Percentiles rank a stretch among this genome's conserved stretches.
phyloP scores from a whole-genome alignment of 768 basidiomycete genomes.

The Mrakia frigida region DNA sequence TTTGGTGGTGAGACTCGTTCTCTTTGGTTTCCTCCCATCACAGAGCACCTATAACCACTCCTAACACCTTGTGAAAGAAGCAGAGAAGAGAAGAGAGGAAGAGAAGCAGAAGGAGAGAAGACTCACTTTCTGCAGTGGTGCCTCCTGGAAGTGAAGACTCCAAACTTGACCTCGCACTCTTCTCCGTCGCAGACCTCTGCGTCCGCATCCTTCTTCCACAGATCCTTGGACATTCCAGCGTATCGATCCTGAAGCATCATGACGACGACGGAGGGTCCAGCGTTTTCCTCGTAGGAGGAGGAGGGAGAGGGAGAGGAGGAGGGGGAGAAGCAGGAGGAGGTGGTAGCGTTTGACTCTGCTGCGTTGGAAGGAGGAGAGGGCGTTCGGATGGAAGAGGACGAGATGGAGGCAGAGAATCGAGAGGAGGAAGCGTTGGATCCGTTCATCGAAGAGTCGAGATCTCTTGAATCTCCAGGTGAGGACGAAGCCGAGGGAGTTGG shows the following conservation, averaged over 20 bases:
- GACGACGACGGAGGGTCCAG: constrained; percentile 6
- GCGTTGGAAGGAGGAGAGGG: constrained; percentile 20
- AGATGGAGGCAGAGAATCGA: neutral
- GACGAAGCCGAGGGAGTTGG: neutral
- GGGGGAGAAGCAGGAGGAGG: neutral
- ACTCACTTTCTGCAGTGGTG: constrained; percentile 32
- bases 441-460: neutral
- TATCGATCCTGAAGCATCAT: constrained; percentile 29
- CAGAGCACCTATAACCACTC: too few species aligned
- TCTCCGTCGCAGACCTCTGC: constrained; percentile 30
- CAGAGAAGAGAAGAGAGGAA: too few species aligned
- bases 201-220: constrained; percentile 31
- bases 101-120: neutral
- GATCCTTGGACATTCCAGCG: constrained; percentile 28
- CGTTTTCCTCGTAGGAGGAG: constrained; percentile 5
- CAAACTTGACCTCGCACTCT: constrained; percentile 24
- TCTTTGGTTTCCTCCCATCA: neutral
- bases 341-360: neutral
- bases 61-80: too few species aligned
- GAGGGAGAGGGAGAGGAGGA: neutral
- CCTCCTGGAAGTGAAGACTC: constrained; percentile 17
- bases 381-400: constrained; percentile 24
- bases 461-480: neutral
- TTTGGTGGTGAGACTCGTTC: neutral
- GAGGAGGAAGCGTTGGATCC: neutral